Base-by-base conservation (phyloP, 352 stramenopile species). In the Pythium graminicola region DNA sequence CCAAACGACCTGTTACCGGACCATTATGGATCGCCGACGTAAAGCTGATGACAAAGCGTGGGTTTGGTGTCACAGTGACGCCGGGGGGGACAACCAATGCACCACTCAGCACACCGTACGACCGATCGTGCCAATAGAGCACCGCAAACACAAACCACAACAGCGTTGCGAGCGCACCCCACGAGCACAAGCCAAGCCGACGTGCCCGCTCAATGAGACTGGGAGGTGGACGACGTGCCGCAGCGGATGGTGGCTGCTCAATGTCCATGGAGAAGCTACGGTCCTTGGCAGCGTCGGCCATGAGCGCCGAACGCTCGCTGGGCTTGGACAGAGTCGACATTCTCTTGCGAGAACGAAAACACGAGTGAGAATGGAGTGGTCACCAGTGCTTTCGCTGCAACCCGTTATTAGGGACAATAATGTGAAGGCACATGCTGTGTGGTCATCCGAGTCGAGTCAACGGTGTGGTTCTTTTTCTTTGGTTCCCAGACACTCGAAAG, bases 1-100 rank as follows among this genome's bases (percentile, higher is more conserved):
- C 61, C 49, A 86, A 63, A 9, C 74, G 70, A 33, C 74, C 74
- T 2, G 74, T 86, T 26, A 86, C 62, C 11, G 72, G 70, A 11
- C 59, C 52, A 23, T 23, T 28, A 32, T 72, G 69, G 19, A 65
- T 50, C 0, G 19, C 51, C n/a, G 61, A 43, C 38, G 69, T 50
- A 46, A 77, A 79, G 41, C 46, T 65, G 39, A 81, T 46, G 10
- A 60, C 55, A 55, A 84, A 81, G 28, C 66, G 64, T 19, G 70
- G 54, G 31, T 59, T 62, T 16, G 52, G 49, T 35, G 49, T 57
- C 2, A 54, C 26, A 13, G 29, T 46, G 1, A n/a, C 23, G 29
- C 22, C 28, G 4, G 39, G 8, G 7, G 40, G 14, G 10, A 45
- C n/a, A 23, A 9, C 17, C 17, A 16, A n/a, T n/a, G n/a, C n/a